Evolutionary conservation across 1,139 yeast genomes (phyloP).

Genomic region (Pneumocystis sp.): DNA sequence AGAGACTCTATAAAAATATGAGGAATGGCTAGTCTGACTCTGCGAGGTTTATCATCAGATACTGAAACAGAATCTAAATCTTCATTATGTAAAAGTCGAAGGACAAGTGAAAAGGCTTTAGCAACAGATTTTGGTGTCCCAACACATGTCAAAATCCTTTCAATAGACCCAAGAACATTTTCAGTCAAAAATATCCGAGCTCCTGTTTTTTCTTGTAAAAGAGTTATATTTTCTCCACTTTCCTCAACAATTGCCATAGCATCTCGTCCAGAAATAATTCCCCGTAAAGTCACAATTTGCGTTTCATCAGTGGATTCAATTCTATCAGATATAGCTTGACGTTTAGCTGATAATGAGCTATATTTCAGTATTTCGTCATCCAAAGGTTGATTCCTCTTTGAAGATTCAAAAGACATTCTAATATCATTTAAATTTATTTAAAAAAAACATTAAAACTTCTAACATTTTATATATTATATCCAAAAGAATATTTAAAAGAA

Average conservation of each 20-base stretch:
- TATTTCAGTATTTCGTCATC: neutral
- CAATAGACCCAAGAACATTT: conserved; percentile 57
- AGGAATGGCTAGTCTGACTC: conserved; percentile 54
- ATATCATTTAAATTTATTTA: neutral
- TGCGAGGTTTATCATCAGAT: conserved; percentile 28
- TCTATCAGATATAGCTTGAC: neutral
- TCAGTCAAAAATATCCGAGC: conserved; percentile 68
- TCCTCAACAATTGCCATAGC: conserved; percentile 15
- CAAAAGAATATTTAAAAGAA: neutral
- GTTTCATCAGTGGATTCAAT: neutral
- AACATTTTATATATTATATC: neutral
- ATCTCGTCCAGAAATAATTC: conserved; percentile 14
- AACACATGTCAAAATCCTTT: conserved; percentile 58
- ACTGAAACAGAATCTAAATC: neutral
- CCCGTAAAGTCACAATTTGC: conserved; percentile 11
- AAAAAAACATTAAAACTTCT: neutral
- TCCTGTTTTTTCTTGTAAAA: conserved; percentile 47
- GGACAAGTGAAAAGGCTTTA: conserved; percentile 20
- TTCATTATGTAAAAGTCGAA: conserved; percentile 1
- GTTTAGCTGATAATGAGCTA: neutral
- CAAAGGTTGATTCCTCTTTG: neutral
- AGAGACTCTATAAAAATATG: conserved; percentile 70
- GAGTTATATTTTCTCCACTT: conserved; percentile 9
- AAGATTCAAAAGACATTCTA: neutral
- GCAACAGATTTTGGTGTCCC: conserved; percentile 76